phyloP scores from a whole-genome alignment of 2,329 filamentous ascomycete species.

The Paecilomyces dactylethromorphus region DNA sequence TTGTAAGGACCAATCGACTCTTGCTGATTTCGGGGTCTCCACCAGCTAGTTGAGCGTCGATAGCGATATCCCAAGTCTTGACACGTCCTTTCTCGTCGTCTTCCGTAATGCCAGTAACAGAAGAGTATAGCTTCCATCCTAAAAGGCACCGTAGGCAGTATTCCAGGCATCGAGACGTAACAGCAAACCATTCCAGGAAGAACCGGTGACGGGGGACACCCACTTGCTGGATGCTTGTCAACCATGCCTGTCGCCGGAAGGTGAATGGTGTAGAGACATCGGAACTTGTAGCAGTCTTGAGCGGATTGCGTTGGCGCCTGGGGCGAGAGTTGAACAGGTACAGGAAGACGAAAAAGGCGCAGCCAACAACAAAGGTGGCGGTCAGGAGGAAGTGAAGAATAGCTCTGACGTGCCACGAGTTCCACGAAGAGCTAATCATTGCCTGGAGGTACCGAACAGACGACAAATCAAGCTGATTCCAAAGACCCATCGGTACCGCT shows the following conservation, averaged over 20 bases:
- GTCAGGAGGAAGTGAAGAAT: conserved; percentile 44
- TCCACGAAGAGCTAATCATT: conserved; percentile 21
- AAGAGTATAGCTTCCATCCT: conserved; percentile 69
- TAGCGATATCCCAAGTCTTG: conserved; percentile 87
- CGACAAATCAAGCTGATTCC: conserved; percentile 33
- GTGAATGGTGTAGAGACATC: conserved; percentile 69
- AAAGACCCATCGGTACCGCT: conserved; percentile 55
- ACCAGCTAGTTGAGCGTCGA: conserved; percentile 87
- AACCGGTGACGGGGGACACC: conserved; percentile 87
- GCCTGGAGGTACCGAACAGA: conserved; percentile 17
- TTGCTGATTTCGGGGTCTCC: conserved; percentile 86
- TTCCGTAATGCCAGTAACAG: conserved; percentile 70
- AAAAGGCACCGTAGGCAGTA: conserved; percentile 72
- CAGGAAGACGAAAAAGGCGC: conserved; percentile 52
- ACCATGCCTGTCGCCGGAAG: conserved; percentile 82
- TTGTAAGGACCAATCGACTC: conserved; percentile 74
- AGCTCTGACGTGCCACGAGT: conserved; percentile 31
- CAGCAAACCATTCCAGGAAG: conserved; percentile 73
- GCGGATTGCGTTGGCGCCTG: conserved; percentile 44
- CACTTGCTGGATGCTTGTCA: conserved; percentile 85
- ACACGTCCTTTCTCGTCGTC: conserved; percentile 81
- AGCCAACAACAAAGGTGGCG: conserved; percentile 44
- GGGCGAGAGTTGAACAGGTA: conserved; percentile 52
- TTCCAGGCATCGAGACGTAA: conserved; percentile 74
- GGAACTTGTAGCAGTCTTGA: conserved; percentile 22